Base-by-base conservation (phyloP, 2,329 filamentous ascomycete genomes). In the Penicillium concentricum region DNA sequence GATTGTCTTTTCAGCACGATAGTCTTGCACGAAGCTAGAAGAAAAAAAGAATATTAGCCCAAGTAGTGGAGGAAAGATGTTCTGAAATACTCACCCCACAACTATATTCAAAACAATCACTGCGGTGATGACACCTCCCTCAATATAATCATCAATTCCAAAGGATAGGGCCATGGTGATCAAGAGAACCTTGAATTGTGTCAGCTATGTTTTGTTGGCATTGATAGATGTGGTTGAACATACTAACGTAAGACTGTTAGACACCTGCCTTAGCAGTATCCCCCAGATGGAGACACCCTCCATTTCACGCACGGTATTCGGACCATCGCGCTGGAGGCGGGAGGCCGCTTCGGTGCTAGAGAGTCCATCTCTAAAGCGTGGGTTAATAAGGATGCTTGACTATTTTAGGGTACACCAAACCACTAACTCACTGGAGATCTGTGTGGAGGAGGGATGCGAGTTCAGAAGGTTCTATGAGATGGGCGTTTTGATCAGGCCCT, bases 241-340 rank as follows among this genome's bases (percentile, higher is more conserved):
- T 74, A 81, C 86, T 71, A 88, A 80, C 62, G 88, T 91, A 75
- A 91, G 79, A 77, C 87, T 89, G 78, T 91, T 91, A 63, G 87
- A 89, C 66, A 90, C 83, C 78, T 91, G 88, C 70, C 87, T 88
- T 76, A 91, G 75, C 77, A 91, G 82, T 78, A 91, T 89, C 77
- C 88, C 84, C 84, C 87, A 89, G 75, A 87, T 69, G 74, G 87
- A 90, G 77, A 88, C 76, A 74, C 86, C 85, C 76, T 87, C 85
- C 79, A 86, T 84, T 76, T 85, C 84, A 75, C 87, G 84, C 78
- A 91, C 84, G 71, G 82, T 82, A 78, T 91, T 91, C 66, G 83
- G 81, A 65, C 88, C 88, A 82, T 89, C 79, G 70, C 81, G 80
- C 73, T 76, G 75, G 69, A 90, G 81, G 72, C 87, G 87, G 77